Evolutionary conservation across 1,284 basidiomycete genomes (phyloP), one percentile per base, ranked within the genome.

Genomic region (Amylostereum chailletii): DNA sequence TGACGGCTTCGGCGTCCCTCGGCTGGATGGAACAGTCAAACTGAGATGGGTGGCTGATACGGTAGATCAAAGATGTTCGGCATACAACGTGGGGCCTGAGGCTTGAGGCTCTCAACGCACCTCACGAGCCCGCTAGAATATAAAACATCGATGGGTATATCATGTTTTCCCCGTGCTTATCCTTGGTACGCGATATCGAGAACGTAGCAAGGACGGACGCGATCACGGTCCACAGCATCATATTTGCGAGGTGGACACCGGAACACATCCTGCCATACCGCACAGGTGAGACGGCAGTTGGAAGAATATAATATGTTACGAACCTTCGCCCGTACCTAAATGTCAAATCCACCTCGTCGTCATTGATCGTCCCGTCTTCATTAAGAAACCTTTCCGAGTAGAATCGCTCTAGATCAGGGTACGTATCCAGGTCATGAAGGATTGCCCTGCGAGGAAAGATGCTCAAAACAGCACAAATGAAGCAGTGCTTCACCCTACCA

Each of bases 331-430:
- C 36, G n/a, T 37, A 37, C n/a, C 36, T 2, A n/a, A 37, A 37
- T 8, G 7, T 2, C n/a, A n/a, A 8, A n/a, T 37, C 36, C 2
- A 8, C 36, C 36, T 37, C 36, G 8, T 37, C n/a, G 7, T n/a
- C 36, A n/a, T 37, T 37, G 8, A 37, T 7, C n/a, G 7, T 7
- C n/a, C 36, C 36, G 36, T 37, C n/a, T 58, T 71, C 70, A 49
- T 70, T 66, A 0, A 71, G 34, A 0, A 62, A 51, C 8, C 49
- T 45, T 19, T 51, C 49, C 0, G 49, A 46, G 11, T 42, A 48
- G 47, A 44, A 49, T 6, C 9, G n/a, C 7, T 44, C 10, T 29
- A 40, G 41, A 27, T 49, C 34, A 2, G 41, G 32, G 27, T 42
- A 37, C 3, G 26, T 6, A 4, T 33, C 40, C 2, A 30, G n/a